phyloP scores from a whole-genome alignment of 2,329 filamentous ascomycete genomes.

The Colletotrichum tamarilloi region DNA sequence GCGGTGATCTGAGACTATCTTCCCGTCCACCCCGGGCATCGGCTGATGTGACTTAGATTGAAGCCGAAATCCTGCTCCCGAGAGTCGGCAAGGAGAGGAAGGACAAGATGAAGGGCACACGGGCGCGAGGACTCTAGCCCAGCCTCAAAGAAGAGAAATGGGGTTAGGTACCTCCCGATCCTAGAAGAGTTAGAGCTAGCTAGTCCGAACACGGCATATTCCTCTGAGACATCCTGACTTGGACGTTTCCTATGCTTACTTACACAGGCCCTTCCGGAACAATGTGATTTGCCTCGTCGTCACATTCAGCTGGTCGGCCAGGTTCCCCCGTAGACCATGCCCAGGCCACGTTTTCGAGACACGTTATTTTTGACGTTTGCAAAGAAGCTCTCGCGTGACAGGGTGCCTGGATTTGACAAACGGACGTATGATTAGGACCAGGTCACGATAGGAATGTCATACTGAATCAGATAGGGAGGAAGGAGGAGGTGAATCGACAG shows the following conservation, averaged over 20 bases:
- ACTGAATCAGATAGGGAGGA: no score
- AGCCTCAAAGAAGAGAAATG: neutral
- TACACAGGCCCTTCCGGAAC: neutral
- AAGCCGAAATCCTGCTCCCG: neutral
- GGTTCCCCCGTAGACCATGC: neutral
- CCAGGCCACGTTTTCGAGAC: neutral
- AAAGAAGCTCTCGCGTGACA: neutral
- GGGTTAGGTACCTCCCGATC: neutral
- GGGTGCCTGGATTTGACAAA: neutral
- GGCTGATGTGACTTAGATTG: neutral
- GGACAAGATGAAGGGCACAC: neutral
- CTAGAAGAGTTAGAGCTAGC: neutral
- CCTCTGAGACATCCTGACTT: neutral
- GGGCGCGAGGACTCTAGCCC: neutral
- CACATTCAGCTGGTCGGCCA: neutral
- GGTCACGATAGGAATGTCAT: neutral
- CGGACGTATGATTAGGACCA: neutral
- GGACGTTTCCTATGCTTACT: neutral
- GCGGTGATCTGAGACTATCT: neutral
- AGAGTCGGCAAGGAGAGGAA: neutral
- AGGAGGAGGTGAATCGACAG: neutral
- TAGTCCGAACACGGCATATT: neutral
- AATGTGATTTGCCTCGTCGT: neutral
- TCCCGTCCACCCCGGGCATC: neutral
- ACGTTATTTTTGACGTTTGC: neutral